Percentiles rank a stretch among this genome's conserved stretches.
Conservation (phyloP, 495 filamentous ascomycete species). For the Chaetomium cochliodes region DNA sequence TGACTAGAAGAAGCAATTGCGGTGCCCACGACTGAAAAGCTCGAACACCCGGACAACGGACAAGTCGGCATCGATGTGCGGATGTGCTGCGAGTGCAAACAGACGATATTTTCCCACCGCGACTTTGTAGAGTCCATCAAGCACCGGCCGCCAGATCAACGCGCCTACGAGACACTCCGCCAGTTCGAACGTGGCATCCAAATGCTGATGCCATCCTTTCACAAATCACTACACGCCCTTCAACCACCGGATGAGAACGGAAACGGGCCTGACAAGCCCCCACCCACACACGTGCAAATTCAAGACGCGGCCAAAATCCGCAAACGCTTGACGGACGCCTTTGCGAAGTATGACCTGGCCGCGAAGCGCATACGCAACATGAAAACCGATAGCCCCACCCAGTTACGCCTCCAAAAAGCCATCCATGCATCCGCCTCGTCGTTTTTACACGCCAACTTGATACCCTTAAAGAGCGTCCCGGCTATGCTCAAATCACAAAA, state of each 20-base stretch:
- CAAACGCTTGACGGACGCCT: conserved; percentile 86
- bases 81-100: conserved; percentile 87
- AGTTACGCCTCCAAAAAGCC: conserved; percentile 74
- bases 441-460: conserved; percentile 89
- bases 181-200: conserved; percentile 91
- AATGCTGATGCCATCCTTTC: conserved; percentile 80
- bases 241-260: conserved; percentile 44
- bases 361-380: conserved; percentile 80
- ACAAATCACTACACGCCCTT: conserved; percentile 65
- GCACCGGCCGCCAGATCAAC: conserved; percentile 69
- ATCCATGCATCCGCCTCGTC: conserved; percentile 79
- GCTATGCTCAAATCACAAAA: conserved; percentile 70
- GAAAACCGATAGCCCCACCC: conserved; percentile 66
- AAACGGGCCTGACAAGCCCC: conserved; percentile 57
- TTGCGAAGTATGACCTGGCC: conserved; percentile 83
- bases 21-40: conserved; percentile 60
- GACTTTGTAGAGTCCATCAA: conserved; percentile 74
- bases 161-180: conserved; percentile 79
- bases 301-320: conserved; percentile 87
- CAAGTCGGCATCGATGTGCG: conserved; percentile 75
- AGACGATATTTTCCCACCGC: conserved; percentile 76
- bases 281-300: conserved; percentile 72
- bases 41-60: conserved; percentile 33
- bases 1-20: conserved; percentile 25
- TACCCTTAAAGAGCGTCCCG: conserved; percentile 83